Evolutionary conservation across 352 stramenopile species (phyloP).

Genomic region (Saprolegnia diclina): DNA sequence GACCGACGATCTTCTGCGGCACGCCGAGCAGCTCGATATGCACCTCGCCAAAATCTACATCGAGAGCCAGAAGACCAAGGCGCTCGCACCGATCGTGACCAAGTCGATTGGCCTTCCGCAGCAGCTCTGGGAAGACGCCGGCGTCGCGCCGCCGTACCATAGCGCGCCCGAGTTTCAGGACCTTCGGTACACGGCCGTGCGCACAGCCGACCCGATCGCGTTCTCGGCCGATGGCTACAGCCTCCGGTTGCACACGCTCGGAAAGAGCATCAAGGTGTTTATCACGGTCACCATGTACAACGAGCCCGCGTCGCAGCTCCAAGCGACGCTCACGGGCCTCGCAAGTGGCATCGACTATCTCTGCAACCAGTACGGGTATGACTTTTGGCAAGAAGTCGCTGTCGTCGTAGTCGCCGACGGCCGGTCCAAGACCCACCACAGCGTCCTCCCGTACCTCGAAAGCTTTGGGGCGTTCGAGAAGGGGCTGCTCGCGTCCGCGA

Average conservation of each 20-base stretch:
- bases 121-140: conserved; percentile 33
- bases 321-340: conserved; percentile 38
- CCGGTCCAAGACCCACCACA: conserved; percentile 36
- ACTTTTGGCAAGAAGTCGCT: conserved; percentile 38
- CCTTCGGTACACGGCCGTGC: conserved; percentile 44
- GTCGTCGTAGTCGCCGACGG: conserved; percentile 41
- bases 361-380: conserved; percentile 36
- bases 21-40: conserved; percentile 40
- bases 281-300: conserved; percentile 51
- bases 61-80: conserved; percentile 31
- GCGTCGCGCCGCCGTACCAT: conserved; percentile 29
- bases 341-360: conserved; percentile 38
- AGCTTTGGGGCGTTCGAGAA: conserved; percentile 40
- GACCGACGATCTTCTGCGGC: conserved; percentile 38
- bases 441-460: conserved; percentile 36
- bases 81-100: conserved; percentile 37
- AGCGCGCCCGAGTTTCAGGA: conserved; percentile 36
- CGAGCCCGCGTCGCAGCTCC: conserved; percentile 38
- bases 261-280: conserved; percentile 39
- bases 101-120: conserved; percentile 37
- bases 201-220: conserved; percentile 36
- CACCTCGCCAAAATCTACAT: conserved; percentile 42
- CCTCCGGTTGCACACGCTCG: conserved; percentile 34
- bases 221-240: conserved; percentile 41
- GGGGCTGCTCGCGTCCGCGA: conserved; percentile 39